Percentiles rank a stretch among this genome's conserved stretches.
Conservation (phyloP, 352 stramenopile species). For the Phytophthora sp. region DNA sequence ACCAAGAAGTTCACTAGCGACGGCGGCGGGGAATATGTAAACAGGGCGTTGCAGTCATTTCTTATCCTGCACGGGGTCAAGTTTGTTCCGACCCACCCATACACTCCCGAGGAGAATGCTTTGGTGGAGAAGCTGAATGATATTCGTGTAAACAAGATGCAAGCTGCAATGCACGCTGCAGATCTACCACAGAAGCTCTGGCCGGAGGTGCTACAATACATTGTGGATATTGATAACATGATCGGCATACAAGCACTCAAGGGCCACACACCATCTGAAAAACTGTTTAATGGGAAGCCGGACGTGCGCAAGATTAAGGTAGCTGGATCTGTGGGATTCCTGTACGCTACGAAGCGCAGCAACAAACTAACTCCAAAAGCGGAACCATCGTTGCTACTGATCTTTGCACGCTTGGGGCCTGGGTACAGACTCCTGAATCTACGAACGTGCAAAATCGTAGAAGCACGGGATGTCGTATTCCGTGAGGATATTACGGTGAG, state of each 20-base stretch:
- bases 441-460: conserved; percentile 2
- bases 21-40: no score
- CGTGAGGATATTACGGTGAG: conserved; percentile 7
- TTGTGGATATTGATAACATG: no score
- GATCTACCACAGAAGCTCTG: neutral
- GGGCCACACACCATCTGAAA: neutral
- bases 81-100: no score
- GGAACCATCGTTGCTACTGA: conserved; percentile 1
- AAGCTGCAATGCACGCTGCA: no score
- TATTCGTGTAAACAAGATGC: no score
- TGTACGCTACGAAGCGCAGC: neutral
- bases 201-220: conserved; percentile 6
- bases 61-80: no score
- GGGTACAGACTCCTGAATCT: conserved; percentile 10
- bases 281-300: neutral
- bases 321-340: neutral
- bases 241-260: neutral
- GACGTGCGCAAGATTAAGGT: conserved; percentile 2
- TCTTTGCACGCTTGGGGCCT: neutral
- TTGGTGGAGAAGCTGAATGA: no score
- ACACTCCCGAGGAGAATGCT: no score
- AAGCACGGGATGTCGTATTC: conserved; percentile 1
- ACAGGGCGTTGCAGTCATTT: no score
- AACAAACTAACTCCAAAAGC: conserved; percentile 4
- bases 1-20: no score